Evolutionary conservation across 2,329 filamentous ascomycete species (phyloP), one percentile per base, ranked within the genome.

Genomic region (Chaetothyriales sp.): DNA sequence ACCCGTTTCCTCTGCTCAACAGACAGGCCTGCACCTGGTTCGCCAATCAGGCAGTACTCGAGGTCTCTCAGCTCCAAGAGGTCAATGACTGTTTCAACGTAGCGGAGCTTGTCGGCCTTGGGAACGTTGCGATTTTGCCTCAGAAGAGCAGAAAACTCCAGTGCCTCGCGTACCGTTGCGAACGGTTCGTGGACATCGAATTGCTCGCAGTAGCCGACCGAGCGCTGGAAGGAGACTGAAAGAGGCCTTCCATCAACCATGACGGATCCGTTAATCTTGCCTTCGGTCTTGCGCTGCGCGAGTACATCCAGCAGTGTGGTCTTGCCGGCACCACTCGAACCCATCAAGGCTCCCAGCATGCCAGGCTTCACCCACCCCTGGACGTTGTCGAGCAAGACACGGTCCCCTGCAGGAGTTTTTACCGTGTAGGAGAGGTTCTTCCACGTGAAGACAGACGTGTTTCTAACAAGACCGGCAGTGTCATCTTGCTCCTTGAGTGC

Each of bases 281-380:
- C 71, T 53, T 70, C 68, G 5, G 22, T 47, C 22, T 68, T 68
- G 10, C 57, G 52, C 55, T 73, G 69, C 2, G 71, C 71, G 15
- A 73, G 58, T 0, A 67, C 65, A 57, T 73, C 72, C 5, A 73
- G 63, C 2, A 73, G 60, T 0, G 71, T 73, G 0, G 71, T 73
- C 64, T 73, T 73, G 3, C 71, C 72, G n/a, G 64, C 64, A 42
- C 64, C 63, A 51, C 56, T 60, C 10, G 68, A 68, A 42, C 86
- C 86, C 83, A 92, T 88, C 1, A 92, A 70, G 2, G 85, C 84
- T 2, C 84, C 89, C 8, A 90, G 73, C 59, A 83, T 78, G 36
- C 86, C 85, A 1, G 85, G 85, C 55, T 82, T 80, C 48, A 88
- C 84, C 58, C 82, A 90, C 1, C 81, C 88, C 57, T 79, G 73